A percentile compares a stretch with the other conserved stretches of the same genome.
Evolutionary conservation across 805 yeast genomes (phyloP).

Genomic region (Suhomyces sp.): DNA sequence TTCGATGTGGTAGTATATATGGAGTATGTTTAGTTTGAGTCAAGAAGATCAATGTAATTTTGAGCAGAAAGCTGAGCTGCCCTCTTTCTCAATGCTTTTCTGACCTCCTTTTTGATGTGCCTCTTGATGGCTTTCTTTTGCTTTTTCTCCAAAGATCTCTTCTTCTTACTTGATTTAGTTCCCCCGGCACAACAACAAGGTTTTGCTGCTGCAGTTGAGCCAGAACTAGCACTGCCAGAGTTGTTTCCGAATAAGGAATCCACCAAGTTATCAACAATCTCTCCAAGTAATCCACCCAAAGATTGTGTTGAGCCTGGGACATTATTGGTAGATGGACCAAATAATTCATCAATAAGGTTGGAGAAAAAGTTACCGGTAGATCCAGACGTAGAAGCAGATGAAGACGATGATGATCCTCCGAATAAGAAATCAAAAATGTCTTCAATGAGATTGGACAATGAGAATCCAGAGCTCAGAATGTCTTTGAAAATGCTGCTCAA

Average conservation of each 20-base stretch:
- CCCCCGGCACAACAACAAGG: constrained; percentile 26
- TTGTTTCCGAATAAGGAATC: constrained; percentile 21
- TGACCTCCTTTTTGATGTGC: constrained; percentile 21
- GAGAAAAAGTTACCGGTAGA: constrained; percentile 8
- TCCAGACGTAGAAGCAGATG: constrained; percentile 3
- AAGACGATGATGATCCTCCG: constrained; percentile 10
- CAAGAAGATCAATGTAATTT: no score
- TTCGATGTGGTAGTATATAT: no score
- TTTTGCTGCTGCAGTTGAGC: constrained; percentile 7
- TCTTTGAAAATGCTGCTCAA: constrained; percentile 9
- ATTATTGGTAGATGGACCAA: constrained; percentile 11
- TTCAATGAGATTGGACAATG: constrained; percentile 12
- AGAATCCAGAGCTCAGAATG: constrained; percentile 7
- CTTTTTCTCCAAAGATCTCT: constrained; percentile 13
- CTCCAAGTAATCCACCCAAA: constrained; percentile 11
- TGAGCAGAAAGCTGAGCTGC: constrained; percentile 12
- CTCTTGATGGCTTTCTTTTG: constrained; percentile 20
- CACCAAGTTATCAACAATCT: constrained; percentile 17
- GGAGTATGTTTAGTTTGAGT: no score
- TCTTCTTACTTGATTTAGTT: constrained; percentile 17
- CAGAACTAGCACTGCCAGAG: constrained; percentile 9
- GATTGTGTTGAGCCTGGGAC: constrained; percentile 8
- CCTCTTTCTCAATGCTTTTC: constrained; percentile 21
- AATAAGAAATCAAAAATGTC: constrained; percentile 15
- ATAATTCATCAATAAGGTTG: constrained; percentile 11